These are phyloP conservation scores for Neoboletus brunneissimus DNA, from an alignment of 768 basidiomycete genomes.

Conservation along the genomic window DNA sequence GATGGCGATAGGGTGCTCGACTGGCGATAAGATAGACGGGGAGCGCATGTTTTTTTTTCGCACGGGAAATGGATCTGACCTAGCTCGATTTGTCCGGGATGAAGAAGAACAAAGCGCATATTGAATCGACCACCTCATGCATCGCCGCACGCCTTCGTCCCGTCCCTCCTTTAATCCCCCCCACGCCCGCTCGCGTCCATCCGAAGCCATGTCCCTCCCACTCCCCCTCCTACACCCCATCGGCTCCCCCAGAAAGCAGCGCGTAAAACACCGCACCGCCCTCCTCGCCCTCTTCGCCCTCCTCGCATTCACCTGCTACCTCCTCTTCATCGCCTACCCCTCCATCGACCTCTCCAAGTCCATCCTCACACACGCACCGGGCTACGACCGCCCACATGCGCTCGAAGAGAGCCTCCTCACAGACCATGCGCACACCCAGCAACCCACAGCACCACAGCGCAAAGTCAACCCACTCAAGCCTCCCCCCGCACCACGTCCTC, in stretches of 20 bases:
- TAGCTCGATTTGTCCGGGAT: background rate
- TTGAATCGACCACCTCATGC: conserved; percentile 13
- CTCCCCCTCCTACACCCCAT: conserved; percentile 27
- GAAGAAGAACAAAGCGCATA: background rate
- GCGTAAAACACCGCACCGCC: conserved; percentile 50
- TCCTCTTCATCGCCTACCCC: conserved; percentile 50
- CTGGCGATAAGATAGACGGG: background rate
- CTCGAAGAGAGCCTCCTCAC: conserved; percentile 25
- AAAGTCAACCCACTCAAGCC: conserved; percentile 19
- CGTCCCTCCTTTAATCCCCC: conserved; percentile 20
- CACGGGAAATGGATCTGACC: background rate
- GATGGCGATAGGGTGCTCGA: too few species aligned
- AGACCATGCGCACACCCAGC: conserved; percentile 17
- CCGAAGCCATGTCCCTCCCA: conserved; percentile 31
- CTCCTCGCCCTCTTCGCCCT: conserved; percentile 54
- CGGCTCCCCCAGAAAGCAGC: conserved; percentile 29
- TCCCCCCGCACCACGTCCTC: conserved; percentile 27
- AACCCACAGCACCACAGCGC: conserved; percentile 16
- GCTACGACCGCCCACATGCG: conserved; percentile 3
- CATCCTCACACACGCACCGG: conserved; percentile 25
- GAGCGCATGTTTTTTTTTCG: background rate
- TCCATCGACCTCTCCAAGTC: conserved; percentile 39
- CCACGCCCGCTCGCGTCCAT: accelerated
- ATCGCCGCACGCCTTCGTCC: conserved; percentile 28
- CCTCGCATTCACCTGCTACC: conserved; percentile 50